Conservation (phyloP, 2,329 filamentous ascomycete genomes). For the Cladosporium sp. region DNA sequence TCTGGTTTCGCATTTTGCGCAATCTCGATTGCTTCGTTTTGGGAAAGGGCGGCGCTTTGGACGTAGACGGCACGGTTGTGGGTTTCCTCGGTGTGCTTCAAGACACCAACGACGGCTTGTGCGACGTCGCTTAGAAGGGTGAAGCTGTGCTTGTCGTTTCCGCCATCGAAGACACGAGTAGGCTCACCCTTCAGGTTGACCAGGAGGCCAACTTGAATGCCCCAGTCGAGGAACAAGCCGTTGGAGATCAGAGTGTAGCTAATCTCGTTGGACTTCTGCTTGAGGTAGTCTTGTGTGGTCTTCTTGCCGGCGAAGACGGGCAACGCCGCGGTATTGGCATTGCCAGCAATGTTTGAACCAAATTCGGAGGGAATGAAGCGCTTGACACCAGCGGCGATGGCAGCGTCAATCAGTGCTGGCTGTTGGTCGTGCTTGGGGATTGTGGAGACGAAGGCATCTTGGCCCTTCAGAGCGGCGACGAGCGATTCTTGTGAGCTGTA, state of each 20-base stretch:
- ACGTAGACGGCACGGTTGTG: conserved; percentile 40
- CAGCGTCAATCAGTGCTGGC: conserved; percentile 41
- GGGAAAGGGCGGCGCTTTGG: conserved; percentile 37
- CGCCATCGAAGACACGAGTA: conserved; percentile 39
- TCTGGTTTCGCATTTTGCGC: conserved; percentile 8
- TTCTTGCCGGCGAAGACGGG: conserved; percentile 43
- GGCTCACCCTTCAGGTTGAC: conserved; percentile 32
- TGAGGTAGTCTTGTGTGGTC: conserved; percentile 17
- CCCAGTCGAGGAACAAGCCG: conserved; percentile 42
- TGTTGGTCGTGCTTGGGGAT: conserved; percentile 33
- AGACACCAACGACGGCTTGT: conserved; percentile 35
- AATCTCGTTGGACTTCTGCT: conserved; percentile 8
- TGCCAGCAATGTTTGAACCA: conserved; percentile 28
- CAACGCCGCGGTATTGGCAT: conserved; percentile 39
- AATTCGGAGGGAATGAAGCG: conserved; percentile 47
- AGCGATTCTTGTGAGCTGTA: conserved; percentile 36
- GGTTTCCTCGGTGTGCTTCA: conserved; percentile 38
- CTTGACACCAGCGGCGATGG: conserved; percentile 41
- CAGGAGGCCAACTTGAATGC: conserved; percentile 34
- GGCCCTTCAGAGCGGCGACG: conserved; percentile 36
- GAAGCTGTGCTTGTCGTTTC: conserved; percentile 36
- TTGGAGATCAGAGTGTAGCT: conserved; percentile 39
- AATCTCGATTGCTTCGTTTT: conserved; percentile 40
- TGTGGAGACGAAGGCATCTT: conserved; percentile 42
- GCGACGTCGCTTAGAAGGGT: conserved; percentile 36